Evolutionary conservation across 148 eudicot genomes (phyloP).

Genomic region (Arbutus unedo): DNA sequence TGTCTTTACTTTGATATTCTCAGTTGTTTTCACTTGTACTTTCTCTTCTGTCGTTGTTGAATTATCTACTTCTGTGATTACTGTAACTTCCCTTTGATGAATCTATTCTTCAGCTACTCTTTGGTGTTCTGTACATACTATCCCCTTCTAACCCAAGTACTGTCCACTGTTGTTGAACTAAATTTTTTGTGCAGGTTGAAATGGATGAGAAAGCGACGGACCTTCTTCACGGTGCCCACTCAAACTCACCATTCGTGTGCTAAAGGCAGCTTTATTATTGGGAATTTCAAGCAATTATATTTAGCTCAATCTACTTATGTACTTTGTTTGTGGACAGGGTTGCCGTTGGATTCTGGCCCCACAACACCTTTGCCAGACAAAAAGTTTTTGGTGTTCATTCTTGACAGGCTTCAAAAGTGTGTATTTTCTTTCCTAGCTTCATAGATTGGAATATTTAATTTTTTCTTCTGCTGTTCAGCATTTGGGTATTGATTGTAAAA

Average conservation of each 20-base stretch:
- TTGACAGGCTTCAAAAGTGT: conserved; percentile 94
- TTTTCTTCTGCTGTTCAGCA: conserved; percentile 1
- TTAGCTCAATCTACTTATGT: conserved; percentile 17
- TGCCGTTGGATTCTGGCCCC: conserved; percentile 66
- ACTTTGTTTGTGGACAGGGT: conserved; percentile 54
- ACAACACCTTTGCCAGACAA: conserved; percentile 81
- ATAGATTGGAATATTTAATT: conserved; percentile 14
- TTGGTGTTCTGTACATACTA: not conserved
- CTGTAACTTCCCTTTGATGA: conserved; percentile 20
- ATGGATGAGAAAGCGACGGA: conserved; percentile 67
- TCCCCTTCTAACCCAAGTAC: not conserved
- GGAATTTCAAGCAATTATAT: conserved; percentile 9
- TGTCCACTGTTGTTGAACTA: conserved; percentile 12
- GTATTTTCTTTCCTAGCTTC: conserved; percentile 25
- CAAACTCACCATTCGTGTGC: conserved; percentile 20
- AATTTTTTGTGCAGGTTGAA: conserved; percentile 50
- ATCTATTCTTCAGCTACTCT: not conserved
- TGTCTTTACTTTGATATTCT: conserved; percentile 40
- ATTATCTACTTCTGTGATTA: conserved; percentile 7
- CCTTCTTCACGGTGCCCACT: conserved; percentile 47
- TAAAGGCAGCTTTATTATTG: conserved; percentile 10
- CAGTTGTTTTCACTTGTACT: conserved; percentile 22
- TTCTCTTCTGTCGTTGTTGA: conserved; percentile 16
- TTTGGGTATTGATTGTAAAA: conserved; percentile 16
- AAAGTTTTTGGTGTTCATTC: conserved; percentile 77